These are phyloP conservation scores for Vigna unguiculata DNA, from an alignment of 306 rosid genomes.

Conservation along the genomic window DNA sequence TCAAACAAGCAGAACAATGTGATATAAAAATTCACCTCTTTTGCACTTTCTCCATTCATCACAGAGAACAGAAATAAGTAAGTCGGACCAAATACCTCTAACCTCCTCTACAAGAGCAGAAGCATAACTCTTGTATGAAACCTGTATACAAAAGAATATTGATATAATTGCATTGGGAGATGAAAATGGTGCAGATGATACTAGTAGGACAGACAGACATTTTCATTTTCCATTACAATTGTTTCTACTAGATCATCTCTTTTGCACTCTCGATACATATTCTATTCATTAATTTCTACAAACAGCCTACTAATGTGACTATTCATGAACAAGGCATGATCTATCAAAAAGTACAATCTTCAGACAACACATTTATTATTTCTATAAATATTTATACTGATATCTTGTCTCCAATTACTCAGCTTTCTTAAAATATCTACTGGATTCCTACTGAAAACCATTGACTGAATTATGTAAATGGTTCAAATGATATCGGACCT, in stretches of 20 bases:
- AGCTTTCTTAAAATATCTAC: conserved; percentile 27
- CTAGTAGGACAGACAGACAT: neutral
- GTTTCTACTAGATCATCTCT: neutral
- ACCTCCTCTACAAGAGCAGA: conserved; percentile 69
- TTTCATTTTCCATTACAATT: neutral
- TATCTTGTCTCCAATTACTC: conserved; percentile 33
- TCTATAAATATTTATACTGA: neutral
- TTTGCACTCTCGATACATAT: neutral
- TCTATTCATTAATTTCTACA: neutral
- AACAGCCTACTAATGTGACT: conserved; percentile 1
- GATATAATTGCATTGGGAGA: conserved; percentile 29
- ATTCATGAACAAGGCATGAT: conserved; percentile 24
- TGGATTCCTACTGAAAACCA: neutral
- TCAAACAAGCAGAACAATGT: conserved; percentile 26
- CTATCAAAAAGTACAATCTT: conserved; percentile 29
- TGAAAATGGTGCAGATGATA: conserved; percentile 10
- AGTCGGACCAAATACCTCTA: conserved; percentile 86
- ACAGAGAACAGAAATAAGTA: conserved; percentile 66
- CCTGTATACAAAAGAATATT: conserved; percentile 56
- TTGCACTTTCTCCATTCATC: conserved; percentile 94
- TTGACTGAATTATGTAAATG: neutral
- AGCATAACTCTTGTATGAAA: conserved; percentile 69
- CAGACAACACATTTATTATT: conserved; percentile 27
- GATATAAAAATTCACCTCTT: conserved; percentile 65
- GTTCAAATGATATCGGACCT: neutral